Percentiles rank a stretch among this genome's conserved stretches.
phyloP scores from a whole-genome alignment of 352 stramenopile genomes.

The Pythium biforme region DNA sequence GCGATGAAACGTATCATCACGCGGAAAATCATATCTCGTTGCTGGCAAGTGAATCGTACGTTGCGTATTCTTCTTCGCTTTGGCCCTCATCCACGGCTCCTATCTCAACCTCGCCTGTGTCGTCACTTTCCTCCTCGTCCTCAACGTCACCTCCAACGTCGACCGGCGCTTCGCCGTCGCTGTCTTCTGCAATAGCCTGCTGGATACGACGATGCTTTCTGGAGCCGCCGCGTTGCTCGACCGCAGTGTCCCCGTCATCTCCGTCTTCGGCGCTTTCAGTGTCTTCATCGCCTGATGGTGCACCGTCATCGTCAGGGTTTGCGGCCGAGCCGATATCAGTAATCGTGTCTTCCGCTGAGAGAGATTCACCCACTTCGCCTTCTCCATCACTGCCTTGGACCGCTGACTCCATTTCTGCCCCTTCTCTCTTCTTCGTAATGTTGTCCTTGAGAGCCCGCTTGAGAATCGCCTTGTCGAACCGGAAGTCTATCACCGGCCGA shows the following conservation, averaged over 20 bases:
- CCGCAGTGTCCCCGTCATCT: constrained; percentile 10
- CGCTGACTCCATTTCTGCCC: not conserved
- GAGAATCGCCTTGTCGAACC: constrained; percentile 43
- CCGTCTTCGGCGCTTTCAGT: constrained; percentile 21
- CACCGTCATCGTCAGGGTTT: constrained; percentile 22
- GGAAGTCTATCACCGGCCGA: constrained; percentile 51
- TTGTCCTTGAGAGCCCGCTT: constrained; percentile 15
- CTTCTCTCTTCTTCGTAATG: constrained; percentile 10
- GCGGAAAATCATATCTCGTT: constrained; percentile 10
- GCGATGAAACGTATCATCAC: not conserved
- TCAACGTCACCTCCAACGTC: constrained; percentile 13
- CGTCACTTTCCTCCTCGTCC: constrained; percentile 12
- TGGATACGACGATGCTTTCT: constrained; percentile 6
- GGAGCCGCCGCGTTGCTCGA: not conserved
- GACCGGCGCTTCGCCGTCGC: constrained; percentile 2
- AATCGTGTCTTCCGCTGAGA: not conserved
- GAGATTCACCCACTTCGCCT: constrained; percentile 25
- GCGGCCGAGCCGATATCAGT: constrained; percentile 10
- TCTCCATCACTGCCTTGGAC: constrained; percentile 5
- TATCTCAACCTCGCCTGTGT: constrained; percentile 3
- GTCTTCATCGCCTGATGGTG: constrained; percentile 13
- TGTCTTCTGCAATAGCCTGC: not conserved
- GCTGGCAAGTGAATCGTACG: not conserved
- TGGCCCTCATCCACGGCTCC: constrained; percentile 4
- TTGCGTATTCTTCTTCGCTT: constrained; percentile 5